Conservation (phyloP, 1,284 basidiomycete species). For the Ganoderma resinaceum region DNA sequence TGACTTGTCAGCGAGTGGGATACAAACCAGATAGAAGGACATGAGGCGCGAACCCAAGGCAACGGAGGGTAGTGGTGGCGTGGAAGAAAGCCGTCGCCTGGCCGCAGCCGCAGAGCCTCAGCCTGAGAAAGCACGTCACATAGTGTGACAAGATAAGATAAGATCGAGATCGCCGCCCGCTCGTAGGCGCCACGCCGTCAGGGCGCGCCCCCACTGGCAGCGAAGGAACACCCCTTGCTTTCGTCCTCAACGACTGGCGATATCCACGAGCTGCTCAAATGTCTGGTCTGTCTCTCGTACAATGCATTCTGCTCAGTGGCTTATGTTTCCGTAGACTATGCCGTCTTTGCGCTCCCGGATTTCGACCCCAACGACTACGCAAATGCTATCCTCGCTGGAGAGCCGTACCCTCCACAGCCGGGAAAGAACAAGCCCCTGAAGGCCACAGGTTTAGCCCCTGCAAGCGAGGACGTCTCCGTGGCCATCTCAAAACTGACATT, state of each 20-base stretch:
- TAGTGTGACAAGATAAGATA: constrained; percentile 16
- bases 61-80: not conserved
- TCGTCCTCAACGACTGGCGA: constrained; percentile 8
- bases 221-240: constrained; percentile 14
- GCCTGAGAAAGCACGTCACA: not conserved
- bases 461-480: constrained; percentile 86
- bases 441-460: constrained; percentile 56
- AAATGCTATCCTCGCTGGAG: constrained; percentile 84
- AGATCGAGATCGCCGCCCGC: constrained; percentile 9
- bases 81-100: not conserved
- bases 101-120: not conserved
- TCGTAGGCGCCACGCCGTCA: not conserved
- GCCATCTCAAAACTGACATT: constrained; percentile 85
- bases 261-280: constrained; percentile 29
- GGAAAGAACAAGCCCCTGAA: constrained; percentile 42
- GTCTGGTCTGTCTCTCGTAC: constrained; percentile 33
- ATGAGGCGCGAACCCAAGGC: not conserved
- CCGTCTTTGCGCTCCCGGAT: constrained; percentile 68
- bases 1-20: not conserved
- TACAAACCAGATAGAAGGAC: not conserved
- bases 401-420: constrained; percentile 64
- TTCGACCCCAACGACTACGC: constrained; percentile 92
- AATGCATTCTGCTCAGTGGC: constrained; percentile 7
- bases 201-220: too few species aligned
- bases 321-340: constrained; percentile 56